These are phyloP conservation scores for Trebouxia gelatinosa DNA, from an alignment of 163 green algal genomes.

Conservation along the genomic window DNA sequence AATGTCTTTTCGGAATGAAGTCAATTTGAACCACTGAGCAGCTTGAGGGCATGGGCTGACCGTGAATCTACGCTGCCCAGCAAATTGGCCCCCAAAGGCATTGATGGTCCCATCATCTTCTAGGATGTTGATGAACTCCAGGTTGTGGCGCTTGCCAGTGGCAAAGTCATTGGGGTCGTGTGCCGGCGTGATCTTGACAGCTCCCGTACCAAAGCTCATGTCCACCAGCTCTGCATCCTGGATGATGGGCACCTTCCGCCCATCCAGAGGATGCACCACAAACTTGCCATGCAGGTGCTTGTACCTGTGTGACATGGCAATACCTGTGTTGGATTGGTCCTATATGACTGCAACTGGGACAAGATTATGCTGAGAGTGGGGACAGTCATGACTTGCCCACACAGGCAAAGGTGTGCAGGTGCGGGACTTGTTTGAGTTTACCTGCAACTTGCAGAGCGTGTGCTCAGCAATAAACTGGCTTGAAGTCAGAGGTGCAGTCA, in stretches of 20 bases:
- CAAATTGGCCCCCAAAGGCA: conserved; percentile 77
- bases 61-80: conserved; percentile 86
- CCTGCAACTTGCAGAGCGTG: not conserved
- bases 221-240: conserved; percentile 94
- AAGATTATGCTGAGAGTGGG: not conserved
- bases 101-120: conserved; percentile 94
- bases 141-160: conserved; percentile 91
- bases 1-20: too few species aligned
- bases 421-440: not conserved
- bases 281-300: conserved; percentile 80
- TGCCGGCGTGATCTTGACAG: conserved; percentile 96
- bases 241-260: conserved; percentile 92
- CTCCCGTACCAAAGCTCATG: conserved; percentile 92
- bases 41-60: conserved; percentile 33
- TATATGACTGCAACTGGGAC: not conserved
- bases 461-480: not conserved
- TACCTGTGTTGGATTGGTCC: not conserved
- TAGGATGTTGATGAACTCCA: conserved; percentile 97
- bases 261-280: conserved; percentile 87
- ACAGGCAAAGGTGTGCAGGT: not conserved
- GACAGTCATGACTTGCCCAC: not conserved
- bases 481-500: not conserved
- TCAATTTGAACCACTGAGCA: too few species aligned
- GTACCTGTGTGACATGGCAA: conserved; percentile 60
- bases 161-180: conserved; percentile 98